Evolutionary conservation across 75 land plant species (phyloP), one percentile per base, ranked within the genome.

Genomic region (Gnetum montanum): DNA sequence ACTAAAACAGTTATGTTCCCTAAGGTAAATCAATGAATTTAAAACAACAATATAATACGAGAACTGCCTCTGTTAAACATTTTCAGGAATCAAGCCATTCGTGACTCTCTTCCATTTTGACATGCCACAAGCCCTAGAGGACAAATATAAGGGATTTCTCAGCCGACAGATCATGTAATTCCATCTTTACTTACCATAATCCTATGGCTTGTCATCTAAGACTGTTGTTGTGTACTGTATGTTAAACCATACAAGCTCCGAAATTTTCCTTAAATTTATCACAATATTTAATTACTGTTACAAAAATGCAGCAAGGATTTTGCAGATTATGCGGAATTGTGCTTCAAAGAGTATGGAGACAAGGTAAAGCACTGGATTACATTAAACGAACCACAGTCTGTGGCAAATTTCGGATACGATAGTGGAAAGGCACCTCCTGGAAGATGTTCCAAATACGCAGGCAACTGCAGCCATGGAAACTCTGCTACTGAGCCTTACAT

Each of bases 51-150:
- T 8, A 44, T 44, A 23, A 23, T 44, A 19, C 3, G 18, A 44
- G 22, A 44, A 2, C 25, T 0, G 25, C 0, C 11, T 23, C 11
- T 10, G 2, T 46, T 25, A 23, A 46, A 46, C n/a, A n/a, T n/a
- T 57, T 33, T 12, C 22, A 53, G 62, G 55, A 19, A 53, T 53
- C 10, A 19, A 53, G 55, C 55, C 55, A 16, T 20, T 18, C 0
- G 56, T 34, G 24, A 31, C 56, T 4, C 0, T 53, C 28, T 53
- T n/a, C 10, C 36, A 30, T 31, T 30, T 22, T 12, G 56, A 53
- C 6, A n/a, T 31, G 28, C 56, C 56, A 18, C 34, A 53, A 15
- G 3, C 15, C 15, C 36, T 53, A 8, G 25, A 53, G 23, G 56
- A 53, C 18, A 25, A 34, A 1, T 53, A 53, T 0, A 25, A 34